These are phyloP conservation scores for Gryganskiella cystojenkinii DNA, from an alignment of 192 early-diverging fungal species.

Conservation along the genomic window DNA sequence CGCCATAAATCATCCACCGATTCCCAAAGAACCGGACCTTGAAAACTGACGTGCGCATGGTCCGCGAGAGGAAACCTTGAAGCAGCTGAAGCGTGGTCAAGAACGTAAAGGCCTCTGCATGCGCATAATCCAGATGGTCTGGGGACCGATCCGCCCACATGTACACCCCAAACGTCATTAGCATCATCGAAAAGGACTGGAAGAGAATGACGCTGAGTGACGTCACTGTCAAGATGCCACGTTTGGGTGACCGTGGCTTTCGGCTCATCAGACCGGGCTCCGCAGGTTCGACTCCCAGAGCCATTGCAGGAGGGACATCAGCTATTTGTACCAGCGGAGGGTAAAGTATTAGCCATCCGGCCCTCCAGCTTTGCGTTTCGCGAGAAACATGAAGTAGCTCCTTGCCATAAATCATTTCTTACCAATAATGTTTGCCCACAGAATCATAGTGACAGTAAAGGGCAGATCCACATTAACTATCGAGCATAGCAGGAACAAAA, in stretches of 20 bases:
- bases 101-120: constrained; percentile 71
- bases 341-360: not conserved
- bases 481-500: constrained; percentile 82
- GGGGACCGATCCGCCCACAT: constrained; percentile 51
- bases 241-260: constrained; percentile 76
- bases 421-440: constrained; percentile 95
- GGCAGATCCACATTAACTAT: constrained; percentile 79
- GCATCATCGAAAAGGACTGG: constrained; percentile 79
- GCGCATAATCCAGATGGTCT: constrained; percentile 49
- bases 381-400: not conserved
- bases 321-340: constrained; percentile 58
- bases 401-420: constrained; percentile 6
- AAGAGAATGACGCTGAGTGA: constrained; percentile 63
- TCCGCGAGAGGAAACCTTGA: constrained; percentile 87
- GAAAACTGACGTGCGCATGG: constrained; percentile 78
- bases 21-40: constrained; percentile 81
- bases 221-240: constrained; percentile 74
- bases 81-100: constrained; percentile 90
- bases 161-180: constrained; percentile 71
- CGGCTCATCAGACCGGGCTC: constrained; percentile 88
- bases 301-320: constrained; percentile 94
- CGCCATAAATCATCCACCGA: constrained; percentile 82
- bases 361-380: not conserved
- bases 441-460: constrained; percentile 92
- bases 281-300: constrained; percentile 88